Evolutionary conservation across 139 green algal genomes (phyloP).

Genomic region (Trebouxia sp.): DNA sequence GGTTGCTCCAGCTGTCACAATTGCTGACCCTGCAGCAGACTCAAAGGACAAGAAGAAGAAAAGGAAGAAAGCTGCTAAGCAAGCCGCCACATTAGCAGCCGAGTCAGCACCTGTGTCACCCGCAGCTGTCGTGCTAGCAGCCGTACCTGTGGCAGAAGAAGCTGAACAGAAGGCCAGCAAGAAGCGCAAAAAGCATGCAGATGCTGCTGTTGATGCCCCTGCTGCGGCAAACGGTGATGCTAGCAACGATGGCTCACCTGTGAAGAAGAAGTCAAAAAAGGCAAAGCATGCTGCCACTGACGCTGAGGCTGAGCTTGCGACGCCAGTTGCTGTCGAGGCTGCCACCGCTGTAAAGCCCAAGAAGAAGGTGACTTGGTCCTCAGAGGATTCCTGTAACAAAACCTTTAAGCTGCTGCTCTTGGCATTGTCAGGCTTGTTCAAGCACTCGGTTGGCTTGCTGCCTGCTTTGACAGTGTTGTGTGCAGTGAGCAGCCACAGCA

Average conservation of each 20-base stretch:
- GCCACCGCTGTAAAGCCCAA: neutral
- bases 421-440: too few relatives aligned
- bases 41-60: constrained; percentile 9
- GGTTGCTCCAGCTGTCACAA: too few relatives aligned
- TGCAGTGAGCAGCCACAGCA: too few relatives aligned
- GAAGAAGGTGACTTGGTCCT: constrained; percentile 21
- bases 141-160: neutral
- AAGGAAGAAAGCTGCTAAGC: neutral
- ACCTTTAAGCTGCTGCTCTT: too few relatives aligned
- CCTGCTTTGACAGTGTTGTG: too few relatives aligned
- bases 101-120: neutral
- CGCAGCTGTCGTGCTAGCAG: neutral
- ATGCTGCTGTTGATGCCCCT: neutral
- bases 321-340: neutral
- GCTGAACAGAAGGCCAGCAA: constrained; percentile 31
- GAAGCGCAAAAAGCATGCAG: constrained; percentile 21
- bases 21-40: neutral
- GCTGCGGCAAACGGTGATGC: neutral
- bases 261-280: too few relatives aligned
- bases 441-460: too few relatives aligned
- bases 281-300: too few relatives aligned
- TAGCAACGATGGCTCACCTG: too few relatives aligned
- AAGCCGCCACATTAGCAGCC: too few relatives aligned
- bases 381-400: too few relatives aligned
- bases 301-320: neutral